Evolutionary conservation across 2,329 filamentous ascomycete species (phyloP).

Genomic region (Cladophialophora psammophila): DNA sequence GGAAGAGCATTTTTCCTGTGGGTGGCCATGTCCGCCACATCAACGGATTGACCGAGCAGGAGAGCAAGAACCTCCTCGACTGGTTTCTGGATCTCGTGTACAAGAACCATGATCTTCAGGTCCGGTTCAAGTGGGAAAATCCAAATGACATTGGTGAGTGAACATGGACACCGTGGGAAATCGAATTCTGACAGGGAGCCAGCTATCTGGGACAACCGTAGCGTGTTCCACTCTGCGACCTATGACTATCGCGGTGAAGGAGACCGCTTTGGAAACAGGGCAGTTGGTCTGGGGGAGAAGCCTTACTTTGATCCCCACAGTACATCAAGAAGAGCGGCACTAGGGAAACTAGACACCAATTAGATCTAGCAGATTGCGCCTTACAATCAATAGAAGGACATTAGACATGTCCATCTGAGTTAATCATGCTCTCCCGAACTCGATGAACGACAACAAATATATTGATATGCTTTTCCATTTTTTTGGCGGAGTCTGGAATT

Average conservation of each 20-base stretch:
- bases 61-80: slow-evolving; percentile 53
- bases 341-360: slow-evolving; percentile 6
- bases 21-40: slow-evolving; percentile 52
- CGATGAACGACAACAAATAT: background rate
- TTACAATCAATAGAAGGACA: background rate
- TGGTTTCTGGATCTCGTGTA: slow-evolving; percentile 53
- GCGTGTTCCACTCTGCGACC: slow-evolving; percentile 45
- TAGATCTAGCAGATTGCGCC: background rate
- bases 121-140: slow-evolving; percentile 59
- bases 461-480: background rate
- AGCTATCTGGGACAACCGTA: slow-evolving; percentile 49
- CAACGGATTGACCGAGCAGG: slow-evolving; percentile 54
- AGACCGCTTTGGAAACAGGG: slow-evolving; percentile 44
- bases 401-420: background rate
- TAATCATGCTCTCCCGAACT: background rate
- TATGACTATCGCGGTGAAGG: slow-evolving; percentile 45
- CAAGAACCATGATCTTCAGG: slow-evolving; percentile 61
- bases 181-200: background rate
- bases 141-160: slow-evolving; percentile 55
- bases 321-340: slow-evolving; percentile 29
- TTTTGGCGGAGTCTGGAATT: too few species aligned
- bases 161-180: too few species aligned
- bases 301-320: slow-evolving; percentile 48
- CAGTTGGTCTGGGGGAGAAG: slow-evolving; percentile 46
- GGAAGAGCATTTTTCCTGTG: slow-evolving; percentile 64